These are phyloP conservation scores for Colletotrichum sp. DNA, from an alignment of 2,329 filamentous ascomycete species.

Conservation along the genomic window DNA sequence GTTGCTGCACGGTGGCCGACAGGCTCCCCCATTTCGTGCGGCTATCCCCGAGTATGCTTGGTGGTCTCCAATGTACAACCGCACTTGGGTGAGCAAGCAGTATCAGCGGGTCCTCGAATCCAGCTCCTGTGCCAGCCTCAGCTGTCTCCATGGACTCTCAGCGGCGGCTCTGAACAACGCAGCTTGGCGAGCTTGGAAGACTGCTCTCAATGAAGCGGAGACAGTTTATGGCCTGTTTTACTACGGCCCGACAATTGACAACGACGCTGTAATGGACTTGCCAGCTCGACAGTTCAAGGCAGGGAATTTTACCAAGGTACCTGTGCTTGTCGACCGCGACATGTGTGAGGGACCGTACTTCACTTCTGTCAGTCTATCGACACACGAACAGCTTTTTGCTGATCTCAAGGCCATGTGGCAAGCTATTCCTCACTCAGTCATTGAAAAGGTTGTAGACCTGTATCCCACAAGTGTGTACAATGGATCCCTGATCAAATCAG, in stretches of 20 bases:
- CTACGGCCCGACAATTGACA: background rate
- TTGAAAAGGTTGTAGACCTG: background rate
- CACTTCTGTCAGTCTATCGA: background rate
- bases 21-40: background rate
- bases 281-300: background rate
- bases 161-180: background rate
- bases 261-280: background rate
- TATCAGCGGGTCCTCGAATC: background rate
- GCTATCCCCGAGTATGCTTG: background rate
- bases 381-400: background rate
- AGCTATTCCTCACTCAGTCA: background rate
- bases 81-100: background rate
- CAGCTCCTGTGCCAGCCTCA: background rate
- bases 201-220: background rate
- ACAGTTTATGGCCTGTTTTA: background rate
- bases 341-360: background rate
- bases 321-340: background rate
- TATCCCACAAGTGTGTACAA: background rate
- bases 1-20: background rate
- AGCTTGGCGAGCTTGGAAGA: background rate
- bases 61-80: background rate
- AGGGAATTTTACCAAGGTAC: background rate
- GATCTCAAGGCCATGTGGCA: background rate
- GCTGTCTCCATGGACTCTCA: background rate
- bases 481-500: background rate